Evolutionary conservation across 768 basidiomycete species (phyloP).

Genomic region (Sarcomyxa edulis): DNA sequence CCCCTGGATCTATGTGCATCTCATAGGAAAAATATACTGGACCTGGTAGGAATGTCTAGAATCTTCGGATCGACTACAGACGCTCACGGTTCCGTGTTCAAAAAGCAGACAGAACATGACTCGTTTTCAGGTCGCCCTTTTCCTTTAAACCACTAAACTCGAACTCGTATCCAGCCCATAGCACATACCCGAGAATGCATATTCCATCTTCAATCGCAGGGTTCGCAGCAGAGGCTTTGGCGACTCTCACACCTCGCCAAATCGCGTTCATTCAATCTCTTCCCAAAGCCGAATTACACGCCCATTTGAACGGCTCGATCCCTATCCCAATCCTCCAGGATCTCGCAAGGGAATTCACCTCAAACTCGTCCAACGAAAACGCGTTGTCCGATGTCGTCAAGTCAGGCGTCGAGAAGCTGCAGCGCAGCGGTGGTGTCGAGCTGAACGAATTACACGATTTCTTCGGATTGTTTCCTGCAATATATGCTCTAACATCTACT

Average conservation of each 20-base stretch:
- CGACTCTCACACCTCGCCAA: conserved; percentile 45
- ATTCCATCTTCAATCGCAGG: conserved; percentile 25
- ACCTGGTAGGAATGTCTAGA: too few relatives aligned
- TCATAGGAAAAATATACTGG: too few relatives aligned
- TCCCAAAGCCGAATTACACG: conserved; percentile 83
- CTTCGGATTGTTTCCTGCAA: conserved; percentile 70
- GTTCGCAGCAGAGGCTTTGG: conserved; percentile 46
- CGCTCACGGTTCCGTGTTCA: too few relatives aligned
- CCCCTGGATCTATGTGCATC: too few relatives aligned
- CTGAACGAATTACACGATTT: conserved; percentile 65
- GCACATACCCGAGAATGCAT: too few relatives aligned
- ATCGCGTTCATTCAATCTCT: conserved; percentile 54
- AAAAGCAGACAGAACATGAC: too few relatives aligned
- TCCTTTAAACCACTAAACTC: too few relatives aligned
- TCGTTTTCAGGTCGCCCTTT: background rate
- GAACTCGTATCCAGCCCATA: too few relatives aligned
- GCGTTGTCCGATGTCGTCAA: conserved; percentile 19
- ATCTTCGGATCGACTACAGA: too few relatives aligned
- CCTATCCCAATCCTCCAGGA: conserved; percentile 59
- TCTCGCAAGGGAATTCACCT: conserved; percentile 42
- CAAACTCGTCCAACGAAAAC: background rate
- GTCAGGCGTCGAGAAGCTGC: conserved; percentile 29
- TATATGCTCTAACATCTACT: conserved; percentile 71
- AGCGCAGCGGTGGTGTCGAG: conserved; percentile 27
- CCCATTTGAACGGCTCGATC: conserved; percentile 83